Evolutionary conservation across 768 basidiomycete genomes (phyloP), one percentile per base, ranked within the genome.

Genomic region (Tulasnella sp.): DNA sequence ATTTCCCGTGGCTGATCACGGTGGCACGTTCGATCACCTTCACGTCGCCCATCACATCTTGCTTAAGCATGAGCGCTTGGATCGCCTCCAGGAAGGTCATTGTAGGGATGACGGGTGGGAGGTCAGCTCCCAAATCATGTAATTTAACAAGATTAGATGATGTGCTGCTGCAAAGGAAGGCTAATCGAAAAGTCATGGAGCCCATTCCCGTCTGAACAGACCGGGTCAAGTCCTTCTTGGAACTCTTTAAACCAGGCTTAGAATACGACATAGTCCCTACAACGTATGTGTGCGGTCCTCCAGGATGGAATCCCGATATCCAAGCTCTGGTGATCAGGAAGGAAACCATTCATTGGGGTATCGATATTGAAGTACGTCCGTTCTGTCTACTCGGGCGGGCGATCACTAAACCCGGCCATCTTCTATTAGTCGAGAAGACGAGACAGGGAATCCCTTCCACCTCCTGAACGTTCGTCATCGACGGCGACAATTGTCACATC

Each of bases 1-100:
- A 36, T 85, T 81, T 77, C 90, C 89, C 14, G 91, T 94, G 67
- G 87, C 90, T n/a, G 90, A 88, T 0, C 84, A 97, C 8, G 96
- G 97, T 5, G 97, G 97, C 0, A 98, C 97, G 0, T 98, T 98
- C 80, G 97, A 99, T 80, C 97, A 98, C 79, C 86, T 99, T 17
- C 97, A 99, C 78, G 88, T 94, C 5, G 97, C 96, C 0, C 97
- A 99, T 82, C 97, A 97, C 81, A 95, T 99, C 73, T 86, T 99
- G 35, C 86, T 99, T n/a, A 14, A 92, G 93, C 77, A 94, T 97
- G 88, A 90, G 87, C 14, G 88, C 92, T 1, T 94, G 90, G 85
- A 88, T 98, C 71, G 84, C 95, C 0, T 78, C 81, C 59, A 79
- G 84, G 74, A 95, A 94, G 79, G 81, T 98, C 77, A 92, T 98